These are phyloP conservation scores for Aspergillus luchuensis DNA, from an alignment of 2,329 filamentous ascomycete genomes.

Conservation along the genomic window DNA sequence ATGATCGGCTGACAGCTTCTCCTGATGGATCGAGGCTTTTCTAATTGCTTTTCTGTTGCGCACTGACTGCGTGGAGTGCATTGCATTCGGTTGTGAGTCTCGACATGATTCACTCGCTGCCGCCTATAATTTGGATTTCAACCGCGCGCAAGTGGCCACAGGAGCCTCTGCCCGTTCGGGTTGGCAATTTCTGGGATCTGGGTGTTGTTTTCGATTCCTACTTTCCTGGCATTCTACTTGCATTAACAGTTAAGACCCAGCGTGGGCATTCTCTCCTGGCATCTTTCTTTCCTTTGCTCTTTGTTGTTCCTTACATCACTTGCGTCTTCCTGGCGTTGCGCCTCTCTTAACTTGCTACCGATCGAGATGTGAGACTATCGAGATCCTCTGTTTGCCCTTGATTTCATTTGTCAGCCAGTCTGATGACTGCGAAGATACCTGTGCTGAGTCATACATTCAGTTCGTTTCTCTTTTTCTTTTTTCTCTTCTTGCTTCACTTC, in stretches of 20 bases:
- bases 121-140: conserved; percentile 16
- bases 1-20: conserved; percentile 11
- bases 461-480: conserved; percentile 14
- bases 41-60: conserved; percentile 13
- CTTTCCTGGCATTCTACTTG: conserved; percentile 9
- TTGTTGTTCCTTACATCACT: conserved; percentile 10
- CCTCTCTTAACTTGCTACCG: conserved; percentile 13
- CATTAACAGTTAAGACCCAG: conserved; percentile 15
- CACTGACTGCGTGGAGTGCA: conserved; percentile 21
- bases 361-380: conserved; percentile 19
- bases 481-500: conserved; percentile 16
- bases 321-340: conserved; percentile 11
- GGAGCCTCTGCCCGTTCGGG: conserved; percentile 1
- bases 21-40: conserved; percentile 8
- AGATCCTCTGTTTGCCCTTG: conserved; percentile 21
- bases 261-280: conserved; percentile 12
- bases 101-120: conserved; percentile 3
- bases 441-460: conserved; percentile 29
- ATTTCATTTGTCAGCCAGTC: conserved; percentile 24
- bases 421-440: conserved; percentile 39
- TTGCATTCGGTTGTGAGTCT: conserved; percentile 31
- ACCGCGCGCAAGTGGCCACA: conserved; percentile 15
- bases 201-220: conserved; percentile 12
- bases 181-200: conserved; percentile 18
- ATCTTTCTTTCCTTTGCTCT: conserved; percentile 9